Percentiles rank a stretch among this genome's conserved stretches.
phyloP scores from a whole-genome alignment of 306 rosid genomes.

The Lablab purpureus region DNA sequence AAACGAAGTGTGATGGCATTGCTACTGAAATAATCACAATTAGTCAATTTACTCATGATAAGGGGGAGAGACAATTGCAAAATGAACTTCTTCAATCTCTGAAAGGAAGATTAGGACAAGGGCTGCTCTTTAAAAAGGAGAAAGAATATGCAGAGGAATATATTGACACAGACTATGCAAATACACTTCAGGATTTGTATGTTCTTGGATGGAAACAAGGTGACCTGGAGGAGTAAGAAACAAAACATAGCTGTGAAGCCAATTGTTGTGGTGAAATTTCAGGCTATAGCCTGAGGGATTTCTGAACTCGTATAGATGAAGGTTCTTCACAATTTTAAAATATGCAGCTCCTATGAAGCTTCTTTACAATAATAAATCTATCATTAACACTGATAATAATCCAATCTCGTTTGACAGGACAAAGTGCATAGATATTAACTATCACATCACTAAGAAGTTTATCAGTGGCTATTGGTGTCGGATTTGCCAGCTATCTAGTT shows the following conservation, averaged over 20 bases:
- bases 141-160: not conserved
- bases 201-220: not conserved
- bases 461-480: too few relatives aligned
- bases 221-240: too few relatives aligned
- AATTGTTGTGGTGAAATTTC: not conserved
- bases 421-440: not conserved
- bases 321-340: not conserved
- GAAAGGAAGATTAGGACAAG: not conserved
- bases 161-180: not conserved
- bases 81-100: too few relatives aligned
- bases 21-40: too few relatives aligned
- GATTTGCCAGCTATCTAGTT: too few relatives aligned
- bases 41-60: too few relatives aligned
- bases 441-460: not conserved
- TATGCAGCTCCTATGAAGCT: not conserved
- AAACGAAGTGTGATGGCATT: too few relatives aligned
- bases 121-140: not conserved
- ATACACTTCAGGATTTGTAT: not conserved
- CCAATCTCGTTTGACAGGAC: not conserved
- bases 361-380: not conserved
- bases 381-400: not conserved
- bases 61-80: too few relatives aligned
- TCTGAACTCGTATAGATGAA: not conserved
- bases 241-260: too few relatives aligned
- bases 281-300: too few relatives aligned